Evolutionary conservation across 305 asterid species (phyloP), one percentile per base, ranked within the genome.

Genomic region (Rubia peregrina): DNA sequence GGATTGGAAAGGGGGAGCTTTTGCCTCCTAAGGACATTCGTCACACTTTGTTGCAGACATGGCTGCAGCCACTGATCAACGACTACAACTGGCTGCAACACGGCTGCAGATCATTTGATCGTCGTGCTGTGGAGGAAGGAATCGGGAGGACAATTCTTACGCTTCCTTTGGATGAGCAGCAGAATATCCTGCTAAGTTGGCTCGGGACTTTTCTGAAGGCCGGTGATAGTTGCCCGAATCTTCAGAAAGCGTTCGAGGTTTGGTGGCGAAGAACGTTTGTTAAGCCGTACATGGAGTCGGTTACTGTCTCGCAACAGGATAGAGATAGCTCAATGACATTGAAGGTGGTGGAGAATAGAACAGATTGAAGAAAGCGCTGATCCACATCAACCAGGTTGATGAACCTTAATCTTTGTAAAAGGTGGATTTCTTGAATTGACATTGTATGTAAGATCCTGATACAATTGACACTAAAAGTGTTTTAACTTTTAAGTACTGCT

Each of bases 191-290:
- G 72, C 84, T 94, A 26, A 77, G 87, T 71, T 94, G 98, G 98
- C 49, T 94, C 61, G 90, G 95, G 16, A 82, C 84, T 73, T 94
- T 91, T 62, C 81, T 94, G 43, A 91, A 85, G 85, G 78, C 85
- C 2, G 97, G 97, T 2, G 97, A 94, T 67, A 82, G 77, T 64
- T 94, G 98, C 71, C 98, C 98, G 6, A 94, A 94, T 87, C 96
- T 91, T 57, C 92, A 80, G 75, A 80, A 84, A 48, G 96, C 98
- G 0, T 94, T 94, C 21, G 97, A 94, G 84, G 97, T 94, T 24
- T 94, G 98, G 98, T 94, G 98, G 98, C 87, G 98, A 72, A 74
- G 98, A 81, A 88, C 98, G 14, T 94, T 91, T 44, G 76, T 87
- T 22, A 80, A 96, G 71, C 96, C 98, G 9, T 86, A 75, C 14